Evolutionary conservation across 257 asterid species (phyloP).

Genomic region (Lycium barbarum): DNA sequence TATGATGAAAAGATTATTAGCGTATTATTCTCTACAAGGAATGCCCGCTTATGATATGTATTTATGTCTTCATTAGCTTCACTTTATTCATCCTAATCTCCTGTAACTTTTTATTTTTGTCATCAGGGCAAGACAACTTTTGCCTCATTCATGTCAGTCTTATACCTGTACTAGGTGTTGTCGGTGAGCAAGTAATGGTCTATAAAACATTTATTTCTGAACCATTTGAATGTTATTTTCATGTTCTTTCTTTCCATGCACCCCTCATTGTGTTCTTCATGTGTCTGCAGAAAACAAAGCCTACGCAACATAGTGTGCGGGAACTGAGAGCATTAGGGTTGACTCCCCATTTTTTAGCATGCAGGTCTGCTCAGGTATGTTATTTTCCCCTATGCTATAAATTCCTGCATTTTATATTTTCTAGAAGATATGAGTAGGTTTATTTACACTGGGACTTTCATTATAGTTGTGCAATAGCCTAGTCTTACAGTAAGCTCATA

Average conservation of each 20-base stretch:
- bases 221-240: constrained; percentile 23
- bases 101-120: constrained; percentile 28
- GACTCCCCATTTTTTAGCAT: constrained; percentile 73
- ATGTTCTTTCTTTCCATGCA: constrained; percentile 17
- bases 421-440: background rate
- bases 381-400: background rate
- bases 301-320: constrained; percentile 86
- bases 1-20: background rate
- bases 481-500: background rate
- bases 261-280: background rate
- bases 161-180: constrained; percentile 93
- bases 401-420: background rate
- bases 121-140: constrained; percentile 80
- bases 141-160: constrained; percentile 98
- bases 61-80: constrained; percentile 26
- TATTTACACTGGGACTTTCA: background rate
- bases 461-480: background rate
- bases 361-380: constrained; percentile 73
- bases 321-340: constrained; percentile 80
- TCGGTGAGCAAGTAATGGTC: constrained; percentile 93
- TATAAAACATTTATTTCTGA: background rate
- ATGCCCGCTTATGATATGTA: constrained; percentile 22
- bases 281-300: constrained; percentile 76
- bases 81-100: constrained; percentile 18
- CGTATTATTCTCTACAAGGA: background rate